Base-by-base conservation (phyloP, 495 filamentous ascomycete genomes). In the Arthonia radiata region DNA sequence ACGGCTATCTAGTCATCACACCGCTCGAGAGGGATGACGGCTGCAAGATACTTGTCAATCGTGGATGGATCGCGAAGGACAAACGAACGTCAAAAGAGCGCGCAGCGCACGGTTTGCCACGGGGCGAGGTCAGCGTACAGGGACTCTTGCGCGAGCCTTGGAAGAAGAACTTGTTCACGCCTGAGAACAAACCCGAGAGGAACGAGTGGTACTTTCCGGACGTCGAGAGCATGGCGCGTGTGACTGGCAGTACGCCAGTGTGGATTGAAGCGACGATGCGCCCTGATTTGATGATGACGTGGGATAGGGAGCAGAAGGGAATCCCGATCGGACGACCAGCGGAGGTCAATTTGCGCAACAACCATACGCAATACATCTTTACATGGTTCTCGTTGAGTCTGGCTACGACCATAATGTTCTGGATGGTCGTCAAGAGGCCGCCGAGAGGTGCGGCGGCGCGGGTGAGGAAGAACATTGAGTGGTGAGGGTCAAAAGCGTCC, bases 211-310 rank as follows among this genome's bases (percentile, higher is more conserved):
- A 92, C 47, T 97, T 94, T 36, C 83, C 86, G 1, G 89, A 93
- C 46, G 73, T 97, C 24, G 45, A 63, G 38, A 60, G 92, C 56
- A 97, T 97, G 86, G 86, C 86, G n/a, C 54, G 53, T 22, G 48
- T 79, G 38, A 70, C 69, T 23, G 79, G 75, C 1, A 79, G 73
- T 36, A 76, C 90, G 53, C 56, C 80, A 4, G 73, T 97, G 28
- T 92, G 80, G 82, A 56, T 97, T 43, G 89, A 97, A 51, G 69
- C 86, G 56, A 97, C 83, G 32, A 90, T 89, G 75, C 60, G 81
- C 30, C 73, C 77, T 26, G 77, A 86, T 47, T 50, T 86, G 31
- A 39, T 92, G 15, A 59, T 62, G 37, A 43, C 64, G 11, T 69
- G 73, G 44, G 65, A 79, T 26, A 56, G 76, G 39, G 56, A 70